These are phyloP conservation scores for Pseudocercospora fijiensis DNA, from an alignment of 2,329 filamentous ascomycete species.

Conservation along the genomic window DNA sequence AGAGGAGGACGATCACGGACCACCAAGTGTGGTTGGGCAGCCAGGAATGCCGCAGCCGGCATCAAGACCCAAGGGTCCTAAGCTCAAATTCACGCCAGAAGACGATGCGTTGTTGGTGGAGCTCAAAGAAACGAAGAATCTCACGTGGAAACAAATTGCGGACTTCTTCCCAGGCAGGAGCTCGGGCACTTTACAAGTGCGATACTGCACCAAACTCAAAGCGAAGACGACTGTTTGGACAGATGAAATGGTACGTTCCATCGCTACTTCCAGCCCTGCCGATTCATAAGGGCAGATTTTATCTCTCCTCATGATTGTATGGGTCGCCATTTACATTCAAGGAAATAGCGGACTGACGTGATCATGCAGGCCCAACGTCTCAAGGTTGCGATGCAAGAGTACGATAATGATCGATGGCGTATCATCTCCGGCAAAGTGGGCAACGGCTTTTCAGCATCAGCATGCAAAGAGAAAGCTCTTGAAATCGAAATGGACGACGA, in stretches of 20 bases:
- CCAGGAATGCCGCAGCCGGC: conserved; percentile 84
- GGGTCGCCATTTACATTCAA: neutral
- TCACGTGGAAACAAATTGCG: conserved; percentile 97
- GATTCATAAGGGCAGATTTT: neutral
- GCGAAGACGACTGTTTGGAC: conserved; percentile 93
- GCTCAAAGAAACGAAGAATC: conserved; percentile 88
- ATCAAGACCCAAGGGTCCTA: conserved; percentile 76
- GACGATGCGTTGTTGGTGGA: conserved; percentile 86
- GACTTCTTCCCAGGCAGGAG: conserved; percentile 92
- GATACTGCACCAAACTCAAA: conserved; percentile 93
- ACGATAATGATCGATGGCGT: conserved; percentile 90
- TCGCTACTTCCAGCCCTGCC: neutral
- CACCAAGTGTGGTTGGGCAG: conserved; percentile 82
- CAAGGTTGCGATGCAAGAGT: conserved; percentile 73
- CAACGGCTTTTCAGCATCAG: conserved; percentile 80
- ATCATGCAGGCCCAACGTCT: conserved; percentile 65
- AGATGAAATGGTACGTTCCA: conserved; percentile 71
- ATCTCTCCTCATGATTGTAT: neutral
- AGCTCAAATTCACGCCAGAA: conserved; percentile 90
- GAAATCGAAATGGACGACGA: conserved; percentile 49
- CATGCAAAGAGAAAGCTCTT: conserved; percentile 77
- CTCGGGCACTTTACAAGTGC: conserved; percentile 86
- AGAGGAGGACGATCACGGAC: conserved; percentile 53
- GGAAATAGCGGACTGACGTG: conserved; percentile 2
- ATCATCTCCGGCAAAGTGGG: conserved; percentile 89